These are phyloP conservation scores for Cyberlindnera americana DNA, from an alignment of 805 yeast species.

Conservation along the genomic window DNA sequence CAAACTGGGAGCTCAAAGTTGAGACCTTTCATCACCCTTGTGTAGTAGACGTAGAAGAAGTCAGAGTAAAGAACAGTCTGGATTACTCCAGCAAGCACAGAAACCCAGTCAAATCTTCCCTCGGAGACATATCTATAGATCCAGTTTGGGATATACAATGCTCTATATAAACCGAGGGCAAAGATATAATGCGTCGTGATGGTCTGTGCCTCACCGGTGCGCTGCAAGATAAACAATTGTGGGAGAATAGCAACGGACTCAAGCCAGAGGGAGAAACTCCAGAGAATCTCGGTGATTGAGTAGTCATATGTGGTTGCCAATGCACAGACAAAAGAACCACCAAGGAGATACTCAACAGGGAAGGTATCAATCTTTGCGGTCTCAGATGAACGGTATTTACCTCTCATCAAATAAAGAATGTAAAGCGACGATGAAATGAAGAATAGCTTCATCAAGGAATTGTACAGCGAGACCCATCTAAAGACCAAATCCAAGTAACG, in stretches of 20 bases:
- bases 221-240: slow-evolving; percentile 85
- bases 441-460: slow-evolving; percentile 74
- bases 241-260: slow-evolving; percentile 92
- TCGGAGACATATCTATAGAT: slow-evolving; percentile 73
- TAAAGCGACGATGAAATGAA: slow-evolving; percentile 75
- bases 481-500: slow-evolving; percentile 52
- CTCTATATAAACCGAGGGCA: slow-evolving; percentile 87
- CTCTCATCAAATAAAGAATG: slow-evolving; percentile 66
- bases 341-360: slow-evolving; percentile 65
- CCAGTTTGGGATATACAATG: slow-evolving; percentile 94
- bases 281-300: slow-evolving; percentile 57
- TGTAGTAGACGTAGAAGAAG: slow-evolving; percentile 90
- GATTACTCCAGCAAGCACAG: slow-evolving; percentile 74
- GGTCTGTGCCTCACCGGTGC: slow-evolving; percentile 82
- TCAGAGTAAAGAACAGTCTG: slow-evolving; percentile 92
- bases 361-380: slow-evolving; percentile 67
- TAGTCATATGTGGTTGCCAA: slow-evolving; percentile 67
- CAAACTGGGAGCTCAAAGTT: slow-evolving; percentile 64
- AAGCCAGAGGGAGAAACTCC: slow-evolving; percentile 92
- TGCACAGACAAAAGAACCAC: slow-evolving; percentile 54
- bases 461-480: slow-evolving; percentile 65
- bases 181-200: slow-evolving; percentile 91
- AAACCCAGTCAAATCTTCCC: slow-evolving; percentile 60
- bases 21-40: slow-evolving; percentile 72
- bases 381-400: slow-evolving; percentile 50